A percentile compares a stretch with the other conserved stretches of the same genome.
Evolutionary conservation across 768 basidiomycete genomes (phyloP).

Genomic region (Clitopilus passeckerianus): DNA sequence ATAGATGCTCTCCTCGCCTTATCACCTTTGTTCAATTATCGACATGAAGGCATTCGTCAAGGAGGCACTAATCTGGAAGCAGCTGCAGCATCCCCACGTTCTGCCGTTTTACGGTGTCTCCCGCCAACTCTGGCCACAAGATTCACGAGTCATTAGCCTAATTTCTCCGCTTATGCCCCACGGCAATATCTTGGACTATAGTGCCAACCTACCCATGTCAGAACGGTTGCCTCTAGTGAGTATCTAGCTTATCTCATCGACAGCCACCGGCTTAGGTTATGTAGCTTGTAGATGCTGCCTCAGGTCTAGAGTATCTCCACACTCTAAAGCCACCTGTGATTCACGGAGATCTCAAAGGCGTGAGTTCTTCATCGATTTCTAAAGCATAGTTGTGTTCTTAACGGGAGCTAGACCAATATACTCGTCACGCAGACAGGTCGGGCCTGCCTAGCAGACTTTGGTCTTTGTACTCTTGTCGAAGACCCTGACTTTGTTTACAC

Average conservation of each 20-base stretch:
- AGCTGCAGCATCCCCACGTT: background rate
- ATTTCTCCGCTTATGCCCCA: background rate
- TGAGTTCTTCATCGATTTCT: background rate
- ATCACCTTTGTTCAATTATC: too few relatives aligned
- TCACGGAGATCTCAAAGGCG: slow-evolving; percentile 12
- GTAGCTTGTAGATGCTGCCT: slow-evolving; percentile 10
- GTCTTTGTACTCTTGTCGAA: slow-evolving; percentile 11
- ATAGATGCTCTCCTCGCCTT: too few relatives aligned
- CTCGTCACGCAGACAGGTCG: slow-evolving; percentile 9
- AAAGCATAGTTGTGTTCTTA: background rate
- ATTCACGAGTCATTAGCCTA: background rate
- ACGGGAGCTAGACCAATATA: slow-evolving; percentile 5
- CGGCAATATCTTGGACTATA: background rate
- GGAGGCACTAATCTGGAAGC: background rate
- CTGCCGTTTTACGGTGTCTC: background rate
- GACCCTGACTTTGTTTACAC: slow-evolving; percentile 7
- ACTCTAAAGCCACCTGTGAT: slow-evolving; percentile 9
- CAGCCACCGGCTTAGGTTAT: background rate
- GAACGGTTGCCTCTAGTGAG: slow-evolving; percentile 9
- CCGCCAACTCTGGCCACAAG: background rate
- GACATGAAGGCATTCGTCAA: background rate
- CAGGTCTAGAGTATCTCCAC: slow-evolving; percentile 9
- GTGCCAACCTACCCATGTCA: background rate
- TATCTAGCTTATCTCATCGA: background rate
- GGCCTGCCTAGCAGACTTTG: slow-evolving; percentile 15